phyloP scores from a whole-genome alignment of 495 filamentous ascomycete species.

The Penicillium desertorum region DNA sequence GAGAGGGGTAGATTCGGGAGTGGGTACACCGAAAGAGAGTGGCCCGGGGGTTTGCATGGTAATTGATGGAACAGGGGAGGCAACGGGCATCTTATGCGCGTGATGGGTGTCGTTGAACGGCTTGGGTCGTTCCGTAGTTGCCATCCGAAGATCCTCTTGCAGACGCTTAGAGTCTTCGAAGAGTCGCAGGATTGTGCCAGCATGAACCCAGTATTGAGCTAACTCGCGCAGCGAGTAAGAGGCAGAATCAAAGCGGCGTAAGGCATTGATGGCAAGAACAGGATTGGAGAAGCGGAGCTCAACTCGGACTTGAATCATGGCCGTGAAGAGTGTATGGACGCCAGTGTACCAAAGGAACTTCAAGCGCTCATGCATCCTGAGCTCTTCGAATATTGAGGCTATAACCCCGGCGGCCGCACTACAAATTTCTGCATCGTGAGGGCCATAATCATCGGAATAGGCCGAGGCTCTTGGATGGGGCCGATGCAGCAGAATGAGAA shows the following conservation, averaged over 20 bases:
- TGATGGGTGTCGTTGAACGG: slow-evolving; percentile 28
- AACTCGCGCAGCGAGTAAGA: slow-evolving; percentile 47
- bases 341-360: slow-evolving; percentile 50
- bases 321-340: slow-evolving; percentile 49
- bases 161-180: slow-evolving; percentile 50
- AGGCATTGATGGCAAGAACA: slow-evolving; percentile 49
- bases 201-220: slow-evolving; percentile 48
- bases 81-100: slow-evolving; percentile 22
- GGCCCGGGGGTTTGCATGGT: slow-evolving; percentile 28
- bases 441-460: slow-evolving; percentile 46
- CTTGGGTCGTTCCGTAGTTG: slow-evolving; percentile 40
- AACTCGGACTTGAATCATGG: slow-evolving; percentile 53
- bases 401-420: slow-evolving; percentile 49
- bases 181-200: slow-evolving; percentile 46
- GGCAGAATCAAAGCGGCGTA: slow-evolving; percentile 49
- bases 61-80: slow-evolving; percentile 21
- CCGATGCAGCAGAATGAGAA: slow-evolving; percentile 52
- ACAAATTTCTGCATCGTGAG: slow-evolving; percentile 49
- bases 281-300: slow-evolving; percentile 53
- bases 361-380: slow-evolving; percentile 50
- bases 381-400: slow-evolving; percentile 49
- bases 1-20: slow-evolving; percentile 34
- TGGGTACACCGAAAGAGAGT: slow-evolving; percentile 39
- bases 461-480: slow-evolving; percentile 47
- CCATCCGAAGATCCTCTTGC: slow-evolving; percentile 44